Conservation (phyloP, 2,329 filamentous ascomycete species). For the Emmonsiellopsis sp. region DNA sequence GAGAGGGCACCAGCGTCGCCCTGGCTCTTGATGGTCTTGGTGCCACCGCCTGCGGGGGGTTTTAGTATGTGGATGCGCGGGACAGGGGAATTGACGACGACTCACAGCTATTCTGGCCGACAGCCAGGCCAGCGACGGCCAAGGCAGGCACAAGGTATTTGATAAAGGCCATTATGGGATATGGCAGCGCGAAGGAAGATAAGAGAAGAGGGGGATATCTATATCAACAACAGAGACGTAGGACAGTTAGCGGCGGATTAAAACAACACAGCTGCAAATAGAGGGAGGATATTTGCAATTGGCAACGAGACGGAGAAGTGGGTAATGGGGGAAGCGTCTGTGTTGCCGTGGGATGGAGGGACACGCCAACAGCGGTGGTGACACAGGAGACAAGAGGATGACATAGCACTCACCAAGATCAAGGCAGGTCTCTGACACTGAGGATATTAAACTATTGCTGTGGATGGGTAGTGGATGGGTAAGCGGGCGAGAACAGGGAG, state of each 20-base stretch:
- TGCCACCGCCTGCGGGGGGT: slow-evolving; percentile 10
- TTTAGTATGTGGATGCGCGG: no score
- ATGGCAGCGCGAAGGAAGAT: slow-evolving; percentile 5
- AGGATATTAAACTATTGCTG: slow-evolving; percentile 1
- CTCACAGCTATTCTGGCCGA: slow-evolving; percentile 35
- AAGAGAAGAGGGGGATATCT: slow-evolving; percentile 6
- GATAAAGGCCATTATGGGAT: slow-evolving; percentile 40
- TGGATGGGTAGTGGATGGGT: neutral
- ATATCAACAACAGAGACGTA: neutral
- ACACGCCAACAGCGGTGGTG: neutral
- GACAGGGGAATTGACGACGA: neutral
- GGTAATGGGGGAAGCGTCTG: neutral
- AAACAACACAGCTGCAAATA: neutral
- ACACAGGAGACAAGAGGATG: neutral
- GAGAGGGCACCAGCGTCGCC: slow-evolving; percentile 54
- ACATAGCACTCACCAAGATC: neutral
- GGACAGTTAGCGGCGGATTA: neutral
- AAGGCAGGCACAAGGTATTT: slow-evolving; percentile 50
- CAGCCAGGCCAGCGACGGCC: slow-evolving; percentile 43
- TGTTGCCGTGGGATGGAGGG: neutral
- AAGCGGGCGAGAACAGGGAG: neutral
- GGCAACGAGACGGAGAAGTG: neutral
- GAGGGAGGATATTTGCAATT: neutral
- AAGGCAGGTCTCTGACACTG: neutral
- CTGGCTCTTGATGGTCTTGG: slow-evolving; percentile 48